Conservation (phyloP, 441 rosid species). For the Gossypium trilobum region DNA sequence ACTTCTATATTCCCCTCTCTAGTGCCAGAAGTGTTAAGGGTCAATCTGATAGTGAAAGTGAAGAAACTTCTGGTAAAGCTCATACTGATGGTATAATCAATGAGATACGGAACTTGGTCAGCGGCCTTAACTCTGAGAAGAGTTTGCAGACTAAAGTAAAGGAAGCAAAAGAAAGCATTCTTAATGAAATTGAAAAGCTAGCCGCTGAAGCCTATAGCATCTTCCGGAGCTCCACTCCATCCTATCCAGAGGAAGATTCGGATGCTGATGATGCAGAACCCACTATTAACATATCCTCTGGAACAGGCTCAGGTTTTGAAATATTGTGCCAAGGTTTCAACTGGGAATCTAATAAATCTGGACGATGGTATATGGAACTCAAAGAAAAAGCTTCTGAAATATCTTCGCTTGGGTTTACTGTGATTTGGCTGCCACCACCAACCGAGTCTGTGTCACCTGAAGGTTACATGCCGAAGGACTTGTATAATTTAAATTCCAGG, state of each 20-base stretch:
- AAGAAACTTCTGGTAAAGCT: conserved; percentile 34
- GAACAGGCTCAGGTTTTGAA: conserved; percentile 80
- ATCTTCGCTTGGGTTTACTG: conserved; percentile 71
- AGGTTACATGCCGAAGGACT: conserved; percentile 96
- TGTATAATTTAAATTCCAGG: conserved; percentile 89
- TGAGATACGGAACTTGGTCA: conserved; percentile 71
- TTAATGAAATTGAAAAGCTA: conserved; percentile 86
- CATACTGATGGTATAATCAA: conserved; percentile 55
- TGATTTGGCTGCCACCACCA: conserved; percentile 92
- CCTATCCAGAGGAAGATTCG: conserved; percentile 45
- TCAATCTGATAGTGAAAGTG: conserved; percentile 27
- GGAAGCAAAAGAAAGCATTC: conserved; percentile 74
- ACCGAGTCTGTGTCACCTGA: conserved; percentile 96
- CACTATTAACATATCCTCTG: conserved; percentile 47
- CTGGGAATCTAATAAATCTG: conserved; percentile 93
- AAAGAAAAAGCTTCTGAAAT: conserved; percentile 58
- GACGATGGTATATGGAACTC: conserved; percentile 76
- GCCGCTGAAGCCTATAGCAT: conserved; percentile 97
- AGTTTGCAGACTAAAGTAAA: conserved; percentile 44
- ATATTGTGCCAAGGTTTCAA: conserved; percentile 91
- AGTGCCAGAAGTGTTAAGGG: conserved; percentile 32
- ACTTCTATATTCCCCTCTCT: conserved; percentile 67
- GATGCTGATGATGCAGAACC: conserved; percentile 34
- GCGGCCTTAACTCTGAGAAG: conserved; percentile 53
- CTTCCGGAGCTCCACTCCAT: conserved; percentile 59